Base-by-base conservation (phyloP, 345 rosid species). In the Lenwebbia sp. region DNA sequence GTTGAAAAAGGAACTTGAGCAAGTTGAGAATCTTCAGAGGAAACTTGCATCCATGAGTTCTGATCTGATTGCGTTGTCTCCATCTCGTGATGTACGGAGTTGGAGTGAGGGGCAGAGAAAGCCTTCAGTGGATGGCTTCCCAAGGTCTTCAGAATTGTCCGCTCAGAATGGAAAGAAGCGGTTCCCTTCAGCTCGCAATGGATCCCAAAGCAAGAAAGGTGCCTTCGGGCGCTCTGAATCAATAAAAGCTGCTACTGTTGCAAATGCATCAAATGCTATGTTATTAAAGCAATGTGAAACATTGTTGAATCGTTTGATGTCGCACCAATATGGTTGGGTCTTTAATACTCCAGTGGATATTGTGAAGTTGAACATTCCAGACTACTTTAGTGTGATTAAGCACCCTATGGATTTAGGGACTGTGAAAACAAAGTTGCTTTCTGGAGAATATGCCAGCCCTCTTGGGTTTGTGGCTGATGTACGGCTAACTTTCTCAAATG, bases 321-420 rank as follows among this genome's bases (percentile, higher is more conserved):
- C 90, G 2, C 98, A 97, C 88, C 91, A 92, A 74, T 89, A 52
- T 85, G 92, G 93, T 70, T 94, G 95, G 95, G 89, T 91, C 76
- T 96, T 96, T 87, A 95, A 92, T 51, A 83, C 70, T 62, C 97
- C 98, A 37, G 99, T 96, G 87, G 98, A 97, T 90, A 94, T 90
- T 83, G 96, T 91, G 57, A 85, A 88, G 91, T 87, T 96, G 90
- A 96, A 97, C 82, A 94, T 96, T 86, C 99, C 99, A 7, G 99
- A 97, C 89, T 97, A 97, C 87, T 93, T 93, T 78, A 91, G 89
- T 51, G 91, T 97, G 90, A 91, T 97, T 84, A 96, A 94, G 90
- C 92, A 92, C 54, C 99, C 98, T n/a, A 96, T 97, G 99, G 97
- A 96, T 92, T 92, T 97, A 89, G 96, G 96, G 54, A 96, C 99